phyloP scores from a whole-genome alignment of 257 asterid species.

The Lycium ferocissimum region DNA sequence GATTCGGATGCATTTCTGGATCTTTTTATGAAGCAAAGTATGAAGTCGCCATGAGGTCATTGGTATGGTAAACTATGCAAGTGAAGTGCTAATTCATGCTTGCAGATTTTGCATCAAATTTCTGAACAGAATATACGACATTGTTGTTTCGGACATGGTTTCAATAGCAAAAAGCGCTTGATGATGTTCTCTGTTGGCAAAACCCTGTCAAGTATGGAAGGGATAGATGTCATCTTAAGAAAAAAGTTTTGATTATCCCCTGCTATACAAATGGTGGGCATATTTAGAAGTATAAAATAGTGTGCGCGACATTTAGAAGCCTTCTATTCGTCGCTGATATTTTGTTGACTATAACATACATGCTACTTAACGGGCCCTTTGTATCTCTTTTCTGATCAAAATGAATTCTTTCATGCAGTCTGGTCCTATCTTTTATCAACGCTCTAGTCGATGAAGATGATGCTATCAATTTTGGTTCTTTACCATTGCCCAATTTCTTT shows the following conservation, averaged over 20 bases:
- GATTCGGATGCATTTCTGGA: conserved; percentile 1
- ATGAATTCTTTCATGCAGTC: conserved; percentile 52
- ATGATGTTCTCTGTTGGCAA: background rate
- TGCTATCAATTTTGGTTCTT: conserved; percentile 35
- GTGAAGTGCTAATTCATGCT: background rate
- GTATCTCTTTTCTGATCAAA: background rate
- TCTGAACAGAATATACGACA: background rate
- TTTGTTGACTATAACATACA: conserved; percentile 7
- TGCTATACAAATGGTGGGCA: background rate
- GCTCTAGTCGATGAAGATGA: conserved; percentile 74
- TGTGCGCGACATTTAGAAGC: background rate
- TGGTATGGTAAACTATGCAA: background rate
- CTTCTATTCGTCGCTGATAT: background rate
- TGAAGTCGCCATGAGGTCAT: conserved; percentile 2
- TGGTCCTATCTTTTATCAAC: conserved; percentile 61
- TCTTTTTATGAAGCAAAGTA: background rate
- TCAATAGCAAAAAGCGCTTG: background rate
- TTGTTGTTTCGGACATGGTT: background rate
- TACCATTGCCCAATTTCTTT: conserved; percentile 28
- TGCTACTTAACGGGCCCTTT: background rate
- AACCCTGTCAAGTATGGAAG: background rate
- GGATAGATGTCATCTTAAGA: background rate
- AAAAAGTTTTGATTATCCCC: background rate
- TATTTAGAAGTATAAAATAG: background rate
- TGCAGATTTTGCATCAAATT: conserved; percentile 5